These are phyloP conservation scores for Arxiozyma telluris DNA, from an alignment of 1,139 yeast species.

Conservation along the genomic window DNA sequence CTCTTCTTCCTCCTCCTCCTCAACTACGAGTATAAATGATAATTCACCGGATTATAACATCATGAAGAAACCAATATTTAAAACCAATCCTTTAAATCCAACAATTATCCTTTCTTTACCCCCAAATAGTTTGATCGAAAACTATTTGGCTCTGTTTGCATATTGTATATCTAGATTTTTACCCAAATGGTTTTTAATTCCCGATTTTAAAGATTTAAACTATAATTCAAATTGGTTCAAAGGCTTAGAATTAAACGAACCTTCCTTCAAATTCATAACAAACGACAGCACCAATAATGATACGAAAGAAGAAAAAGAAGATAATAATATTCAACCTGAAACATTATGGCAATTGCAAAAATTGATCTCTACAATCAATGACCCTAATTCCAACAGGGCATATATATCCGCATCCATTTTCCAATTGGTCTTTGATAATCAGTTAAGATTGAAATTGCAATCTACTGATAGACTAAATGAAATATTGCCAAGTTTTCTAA, in stretches of 20 bases:
- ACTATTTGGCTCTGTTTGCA: constrained; percentile 24
- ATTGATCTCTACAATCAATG: constrained; percentile 17
- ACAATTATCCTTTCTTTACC: constrained; percentile 21
- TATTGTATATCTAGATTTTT: constrained; percentile 18
- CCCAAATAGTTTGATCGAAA: constrained; percentile 18
- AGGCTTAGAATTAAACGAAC: constrained; percentile 5
- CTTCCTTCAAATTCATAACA: not conserved
- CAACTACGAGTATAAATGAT: not conserved
- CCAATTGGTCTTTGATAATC: constrained; percentile 14
- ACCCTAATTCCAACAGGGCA: constrained; percentile 17
- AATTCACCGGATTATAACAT: constrained; percentile 8
- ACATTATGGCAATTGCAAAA: constrained; percentile 24
- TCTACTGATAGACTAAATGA: constrained; percentile 23
- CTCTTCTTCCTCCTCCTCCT: not conserved
- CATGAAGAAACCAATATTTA: constrained; percentile 7
- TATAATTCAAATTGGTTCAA: constrained; percentile 22
- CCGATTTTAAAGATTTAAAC: constrained; percentile 20
- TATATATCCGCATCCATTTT: constrained; percentile 19
- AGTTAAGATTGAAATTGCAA: constrained; percentile 13
- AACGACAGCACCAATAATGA: not conserved
- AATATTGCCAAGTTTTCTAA: constrained; percentile 23
- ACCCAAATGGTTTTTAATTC: constrained; percentile 15
- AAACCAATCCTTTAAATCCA: constrained; percentile 15
- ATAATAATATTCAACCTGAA: constrained; percentile 14
- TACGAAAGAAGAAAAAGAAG: not conserved